These are phyloP conservation scores for Eucalyptus virginea DNA, from an alignment of 345 rosid species.

Conservation along the genomic window DNA sequence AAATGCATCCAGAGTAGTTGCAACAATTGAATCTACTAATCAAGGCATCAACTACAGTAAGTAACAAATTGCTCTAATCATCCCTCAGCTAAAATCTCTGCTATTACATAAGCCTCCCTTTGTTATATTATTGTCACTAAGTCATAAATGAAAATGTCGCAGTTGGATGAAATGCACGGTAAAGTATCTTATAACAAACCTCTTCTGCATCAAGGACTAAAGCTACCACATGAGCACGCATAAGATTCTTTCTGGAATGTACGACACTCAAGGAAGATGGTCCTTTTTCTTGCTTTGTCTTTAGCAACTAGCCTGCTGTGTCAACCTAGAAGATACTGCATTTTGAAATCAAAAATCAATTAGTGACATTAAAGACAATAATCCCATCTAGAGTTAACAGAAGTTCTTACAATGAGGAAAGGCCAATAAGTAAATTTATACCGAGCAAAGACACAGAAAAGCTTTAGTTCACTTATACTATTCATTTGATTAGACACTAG, in stretches of 20 bases:
- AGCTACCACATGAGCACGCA: constrained; percentile 91
- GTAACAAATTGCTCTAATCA: neutral
- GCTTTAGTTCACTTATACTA: neutral
- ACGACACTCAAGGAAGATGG: constrained; percentile 80
- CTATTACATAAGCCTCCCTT: neutral
- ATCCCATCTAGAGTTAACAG: neutral
- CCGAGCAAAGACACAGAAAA: neutral
- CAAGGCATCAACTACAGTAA: neutral
- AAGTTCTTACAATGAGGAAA: neutral
- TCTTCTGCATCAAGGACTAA: constrained; percentile 93
- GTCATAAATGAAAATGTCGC: neutral
- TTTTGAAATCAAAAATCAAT: neutral
- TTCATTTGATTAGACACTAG: neutral
- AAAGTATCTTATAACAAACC: constrained; percentile 20
- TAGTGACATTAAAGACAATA: neutral
- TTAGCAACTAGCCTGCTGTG: constrained; percentile 95
- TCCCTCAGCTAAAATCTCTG: neutral
- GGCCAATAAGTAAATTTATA: neutral
- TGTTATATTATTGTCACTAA: neutral
- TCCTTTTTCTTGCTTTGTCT: constrained; percentile 76
- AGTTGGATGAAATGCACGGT: neutral
- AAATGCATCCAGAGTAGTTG: no score
- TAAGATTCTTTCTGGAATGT: constrained; percentile 90
- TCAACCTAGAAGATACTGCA: constrained; percentile 46
- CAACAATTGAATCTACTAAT: no score